Percentiles rank a stretch among this genome's conserved stretches.
phyloP scores from a whole-genome alignment of 345 rosid genomes.

The Jatropha curcas region DNA sequence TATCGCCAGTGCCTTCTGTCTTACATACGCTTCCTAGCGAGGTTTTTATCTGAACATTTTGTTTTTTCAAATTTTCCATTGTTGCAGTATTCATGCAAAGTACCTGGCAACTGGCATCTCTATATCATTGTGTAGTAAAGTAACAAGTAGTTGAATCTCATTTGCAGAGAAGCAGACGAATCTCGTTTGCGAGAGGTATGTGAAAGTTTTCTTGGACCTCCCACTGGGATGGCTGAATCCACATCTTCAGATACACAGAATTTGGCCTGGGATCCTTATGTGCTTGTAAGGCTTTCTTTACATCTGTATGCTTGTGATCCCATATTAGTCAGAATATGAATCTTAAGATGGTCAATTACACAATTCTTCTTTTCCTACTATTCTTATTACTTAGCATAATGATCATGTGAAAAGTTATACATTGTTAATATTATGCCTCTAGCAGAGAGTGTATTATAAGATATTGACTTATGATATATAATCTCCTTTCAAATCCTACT shows the following conservation, averaged over 20 bases:
- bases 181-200: constrained; percentile 92
- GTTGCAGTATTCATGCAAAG: background rate
- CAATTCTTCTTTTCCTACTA: background rate
- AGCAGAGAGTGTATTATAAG: too few relatives aligned
- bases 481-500: too few relatives aligned
- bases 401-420: background rate
- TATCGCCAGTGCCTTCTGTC: constrained; percentile 94
- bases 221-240: constrained; percentile 78
- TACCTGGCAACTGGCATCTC: background rate
- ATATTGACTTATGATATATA: too few relatives aligned
- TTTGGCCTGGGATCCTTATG: constrained; percentile 84
- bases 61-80: background rate
- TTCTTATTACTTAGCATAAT: too few relatives aligned
- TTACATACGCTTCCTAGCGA: constrained; percentile 83
- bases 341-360: background rate
- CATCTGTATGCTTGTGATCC: background rate
- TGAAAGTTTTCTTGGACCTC: constrained; percentile 97
- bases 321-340: background rate
- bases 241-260: constrained; percentile 45
- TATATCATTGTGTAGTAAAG: background rate
- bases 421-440: background rate
- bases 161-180: constrained; percentile 90
- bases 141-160: background rate
- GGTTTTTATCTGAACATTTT: constrained; percentile 35
- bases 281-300: constrained; percentile 61